phyloP scores from a whole-genome alignment of 108 stramenopile genomes.

The Skeletonema potamos region DNA sequence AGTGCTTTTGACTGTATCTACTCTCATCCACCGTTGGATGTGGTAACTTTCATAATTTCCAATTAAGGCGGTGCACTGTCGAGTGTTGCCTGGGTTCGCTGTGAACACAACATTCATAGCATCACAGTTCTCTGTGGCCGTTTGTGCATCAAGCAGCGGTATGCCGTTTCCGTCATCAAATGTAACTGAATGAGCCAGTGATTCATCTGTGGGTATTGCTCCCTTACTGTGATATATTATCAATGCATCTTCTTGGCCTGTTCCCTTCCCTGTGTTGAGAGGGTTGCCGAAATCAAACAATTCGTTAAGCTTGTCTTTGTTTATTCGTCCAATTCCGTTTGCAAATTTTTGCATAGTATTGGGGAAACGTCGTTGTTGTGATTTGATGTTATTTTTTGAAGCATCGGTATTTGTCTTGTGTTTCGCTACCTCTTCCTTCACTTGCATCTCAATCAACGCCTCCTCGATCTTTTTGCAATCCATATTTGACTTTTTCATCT shows the following conservation, averaged over 20 bases:
- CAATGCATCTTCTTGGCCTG: conserved; percentile 36
- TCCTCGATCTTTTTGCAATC: conserved; percentile 23
- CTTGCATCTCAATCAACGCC: conserved; percentile 24
- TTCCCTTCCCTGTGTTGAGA: conserved; percentile 10
- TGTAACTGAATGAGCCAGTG: conserved; percentile 14
- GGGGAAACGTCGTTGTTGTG: conserved; percentile 29
- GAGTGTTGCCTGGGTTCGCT: conserved; percentile 31
- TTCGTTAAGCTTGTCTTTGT: conserved; percentile 40
- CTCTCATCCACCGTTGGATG: conserved; percentile 65
- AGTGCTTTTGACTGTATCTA: conserved; percentile 5
- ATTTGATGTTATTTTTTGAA: neutral
- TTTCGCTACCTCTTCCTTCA: conserved; percentile 17
- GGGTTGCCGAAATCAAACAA: conserved; percentile 51
- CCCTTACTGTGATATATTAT: conserved; percentile 34
- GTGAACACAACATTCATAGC: conserved; percentile 61
- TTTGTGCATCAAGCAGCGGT: conserved; percentile 29
- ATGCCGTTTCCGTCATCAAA: conserved; percentile 38
- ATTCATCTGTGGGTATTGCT: conserved; percentile 23
- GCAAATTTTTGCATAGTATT: conserved; percentile 16
- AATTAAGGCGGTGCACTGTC: conserved; percentile 58
- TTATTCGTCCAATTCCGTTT: conserved; percentile 29
- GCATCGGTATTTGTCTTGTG: neutral
- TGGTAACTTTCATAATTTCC: conserved; percentile 68
- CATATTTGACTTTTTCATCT: neutral
- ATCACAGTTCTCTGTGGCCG: conserved; percentile 71